Base-by-base conservation (phyloP, 139 green algal genomes). In the Micractinium conductrix region DNA sequence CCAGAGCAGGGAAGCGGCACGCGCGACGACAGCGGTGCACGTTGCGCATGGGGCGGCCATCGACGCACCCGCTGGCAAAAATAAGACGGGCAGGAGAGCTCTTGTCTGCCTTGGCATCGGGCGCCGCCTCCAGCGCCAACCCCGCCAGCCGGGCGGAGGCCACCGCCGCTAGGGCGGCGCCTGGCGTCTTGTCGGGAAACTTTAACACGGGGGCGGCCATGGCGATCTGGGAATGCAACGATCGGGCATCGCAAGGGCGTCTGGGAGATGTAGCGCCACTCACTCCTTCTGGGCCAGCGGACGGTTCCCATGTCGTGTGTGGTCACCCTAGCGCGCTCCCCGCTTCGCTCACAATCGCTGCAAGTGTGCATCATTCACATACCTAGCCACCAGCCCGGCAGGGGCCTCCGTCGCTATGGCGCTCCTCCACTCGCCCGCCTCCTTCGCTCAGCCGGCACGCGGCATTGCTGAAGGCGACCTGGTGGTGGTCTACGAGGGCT, bases 401-500 rank as follows among this genome's bases (percentile, higher is more conserved):
- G n/a, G n/a, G n/a, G n/a, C n/a, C n/a, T n/a, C n/a, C n/a, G n/a
- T n/a, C n/a, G n/a, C n/a, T n/a, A n/a, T n/a, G n/a, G n/a, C n/a
- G n/a, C n/a, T n/a, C n/a, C n/a, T n/a, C n/a, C n/a, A n/a, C n/a
- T n/a, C n/a, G n/a, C n/a, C n/a, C n/a, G n/a, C n/a, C n/a, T n/a
- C n/a, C n/a, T n/a, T n/a, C n/a, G 50, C 38, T 17, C 40, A 80
- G 6, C 67, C 67, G 16, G 53, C 4, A 7, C 44, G 67, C 44
- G 48, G 48, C 44, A 87, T 83, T 4, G 14, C 38, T 5, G 88
- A 91, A 7, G 93, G 93, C 26, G 93, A 96, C 86, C 79, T 97
- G 40, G 95, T 98, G 0, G 91, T 98, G 2, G 92, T 96, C 2
- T 98, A 98, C 71, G 95, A 98, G 63, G 90, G 83, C 38, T 89